These are phyloP conservation scores for Nemania diffusa DNA, from an alignment of 2,329 filamentous ascomycete genomes.

Conservation along the genomic window DNA sequence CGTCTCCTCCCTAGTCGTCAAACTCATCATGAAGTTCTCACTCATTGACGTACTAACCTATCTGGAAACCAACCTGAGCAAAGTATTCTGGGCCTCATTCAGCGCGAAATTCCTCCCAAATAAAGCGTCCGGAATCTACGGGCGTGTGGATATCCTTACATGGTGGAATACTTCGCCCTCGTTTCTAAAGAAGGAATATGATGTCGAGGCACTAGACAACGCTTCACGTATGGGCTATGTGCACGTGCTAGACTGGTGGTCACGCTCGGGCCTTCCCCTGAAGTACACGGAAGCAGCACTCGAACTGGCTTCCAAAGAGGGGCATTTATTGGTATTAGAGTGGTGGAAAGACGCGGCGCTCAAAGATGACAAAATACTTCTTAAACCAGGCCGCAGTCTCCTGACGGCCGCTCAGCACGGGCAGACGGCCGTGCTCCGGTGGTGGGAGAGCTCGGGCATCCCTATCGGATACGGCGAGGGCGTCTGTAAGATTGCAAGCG, in stretches of 20 bases:
- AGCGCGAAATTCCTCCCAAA: constrained; percentile 87
- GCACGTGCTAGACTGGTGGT: constrained; percentile 91
- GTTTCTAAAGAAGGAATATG: constrained; percentile 88
- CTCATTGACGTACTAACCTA: constrained; percentile 82
- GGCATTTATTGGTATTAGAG: constrained; percentile 85
- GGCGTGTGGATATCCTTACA: constrained; percentile 83
- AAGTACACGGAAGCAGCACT: constrained; percentile 88
- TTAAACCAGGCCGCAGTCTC: constrained; percentile 87
- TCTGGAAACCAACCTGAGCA: constrained; percentile 69
- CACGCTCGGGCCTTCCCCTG: constrained; percentile 78
- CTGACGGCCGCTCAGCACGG: constrained; percentile 86
- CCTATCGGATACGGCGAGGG: constrained; percentile 82
- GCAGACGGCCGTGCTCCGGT: constrained; percentile 78
- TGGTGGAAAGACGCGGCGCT: constrained; percentile 86
- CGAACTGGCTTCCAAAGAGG: constrained; percentile 86
- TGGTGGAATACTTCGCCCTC: constrained; percentile 90
- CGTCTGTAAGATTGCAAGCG: constrained; percentile 84
- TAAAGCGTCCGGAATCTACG: constrained; percentile 88
- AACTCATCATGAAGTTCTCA: constrained; percentile 91
- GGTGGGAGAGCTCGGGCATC: constrained; percentile 88
- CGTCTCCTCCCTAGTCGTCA: constrained; percentile 83
- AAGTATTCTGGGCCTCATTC: constrained; percentile 83
- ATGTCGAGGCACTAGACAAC: constrained; percentile 83
- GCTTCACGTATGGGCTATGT: constrained; percentile 88
- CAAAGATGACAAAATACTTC: constrained; percentile 65